Evolutionary conservation across 495 filamentous ascomycete genomes (phyloP).

Genomic region (Penicillium simplicissimum): DNA sequence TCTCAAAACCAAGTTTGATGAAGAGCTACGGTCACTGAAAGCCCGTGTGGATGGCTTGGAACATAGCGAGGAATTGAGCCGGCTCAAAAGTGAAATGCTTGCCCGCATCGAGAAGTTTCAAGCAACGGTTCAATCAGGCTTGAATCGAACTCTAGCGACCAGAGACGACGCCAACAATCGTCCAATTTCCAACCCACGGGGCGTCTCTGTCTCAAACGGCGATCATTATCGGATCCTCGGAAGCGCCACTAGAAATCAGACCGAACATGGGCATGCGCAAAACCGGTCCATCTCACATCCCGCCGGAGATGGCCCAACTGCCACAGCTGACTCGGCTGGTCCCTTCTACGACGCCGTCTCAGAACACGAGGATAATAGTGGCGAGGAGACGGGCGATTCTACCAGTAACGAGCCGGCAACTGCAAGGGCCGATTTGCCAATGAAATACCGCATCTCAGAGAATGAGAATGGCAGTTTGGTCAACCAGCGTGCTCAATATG

Average conservation of each 20-base stretch:
- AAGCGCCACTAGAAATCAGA: background rate
- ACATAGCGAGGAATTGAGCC: background rate
- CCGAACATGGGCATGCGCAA: background rate
- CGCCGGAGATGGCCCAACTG: background rate
- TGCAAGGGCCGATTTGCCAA: background rate
- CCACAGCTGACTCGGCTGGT: background rate
- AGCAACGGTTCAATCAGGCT: background rate
- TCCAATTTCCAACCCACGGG: background rate
- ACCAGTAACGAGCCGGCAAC: background rate
- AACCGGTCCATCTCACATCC: background rate
- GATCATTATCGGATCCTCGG: conserved; percentile 5
- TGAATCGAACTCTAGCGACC: background rate
- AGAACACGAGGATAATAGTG: background rate
- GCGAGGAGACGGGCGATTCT: no score
- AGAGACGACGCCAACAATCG: background rate
- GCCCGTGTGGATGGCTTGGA: background rate
- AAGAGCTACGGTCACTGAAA: background rate
- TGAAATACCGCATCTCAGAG: background rate
- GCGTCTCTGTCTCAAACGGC: background rate
- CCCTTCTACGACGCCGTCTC: background rate
- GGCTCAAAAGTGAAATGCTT: background rate
- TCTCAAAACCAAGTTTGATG: background rate
- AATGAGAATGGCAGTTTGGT: background rate
- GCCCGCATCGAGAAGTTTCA: background rate
- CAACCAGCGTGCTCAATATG: background rate